phyloP scores from a whole-genome alignment of 1,284 basidiomycete species.

The Athelia psychrophila region DNA sequence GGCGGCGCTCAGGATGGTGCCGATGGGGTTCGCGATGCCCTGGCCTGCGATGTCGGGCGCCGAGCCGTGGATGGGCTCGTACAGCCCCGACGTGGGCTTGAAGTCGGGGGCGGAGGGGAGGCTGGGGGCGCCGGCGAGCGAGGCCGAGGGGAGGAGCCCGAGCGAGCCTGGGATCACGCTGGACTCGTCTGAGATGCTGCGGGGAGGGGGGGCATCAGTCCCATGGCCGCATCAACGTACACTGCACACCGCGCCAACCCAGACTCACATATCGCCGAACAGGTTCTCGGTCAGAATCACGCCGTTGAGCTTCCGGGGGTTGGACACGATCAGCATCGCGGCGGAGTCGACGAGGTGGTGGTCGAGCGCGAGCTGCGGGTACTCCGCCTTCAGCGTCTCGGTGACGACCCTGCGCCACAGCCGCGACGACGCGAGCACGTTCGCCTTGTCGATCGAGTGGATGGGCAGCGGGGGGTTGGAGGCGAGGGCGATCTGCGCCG shows the following conservation, averaged over 20 bases:
- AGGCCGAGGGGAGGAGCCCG: constrained; percentile 94
- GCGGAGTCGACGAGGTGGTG: constrained; percentile 97
- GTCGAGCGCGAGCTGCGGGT: constrained; percentile 81
- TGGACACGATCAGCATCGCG: constrained; percentile 94
- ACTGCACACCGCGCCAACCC: no score
- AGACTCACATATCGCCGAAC: constrained; percentile 94
- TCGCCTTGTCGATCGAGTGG: constrained; percentile 98
- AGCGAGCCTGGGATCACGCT: constrained; percentile 98
- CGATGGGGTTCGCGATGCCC: constrained; percentile 96
- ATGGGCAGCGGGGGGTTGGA: constrained; percentile 85
- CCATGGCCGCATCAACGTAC: no score
- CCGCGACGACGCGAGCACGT: constrained; percentile 93
- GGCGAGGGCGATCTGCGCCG: constrained; percentile 87
- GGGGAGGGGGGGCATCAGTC: no score
- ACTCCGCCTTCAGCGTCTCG: constrained; percentile 81
- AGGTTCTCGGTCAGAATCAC: constrained; percentile 94
- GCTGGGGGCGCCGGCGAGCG: constrained; percentile 88
- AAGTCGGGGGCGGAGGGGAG: constrained; percentile 63
- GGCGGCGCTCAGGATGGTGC: constrained; percentile 95
- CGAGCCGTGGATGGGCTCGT: constrained; percentile 96
- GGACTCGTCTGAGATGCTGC: constrained; percentile 90
- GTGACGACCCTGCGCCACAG: constrained; percentile 93
- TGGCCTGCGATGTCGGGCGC: constrained; percentile 96
- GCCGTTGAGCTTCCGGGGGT: constrained; percentile 93
- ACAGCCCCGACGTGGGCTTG: constrained; percentile 81